Evolutionary conservation across 2,329 filamentous ascomycete species (phyloP).

Genomic region (Verticillium isaacii): DNA sequence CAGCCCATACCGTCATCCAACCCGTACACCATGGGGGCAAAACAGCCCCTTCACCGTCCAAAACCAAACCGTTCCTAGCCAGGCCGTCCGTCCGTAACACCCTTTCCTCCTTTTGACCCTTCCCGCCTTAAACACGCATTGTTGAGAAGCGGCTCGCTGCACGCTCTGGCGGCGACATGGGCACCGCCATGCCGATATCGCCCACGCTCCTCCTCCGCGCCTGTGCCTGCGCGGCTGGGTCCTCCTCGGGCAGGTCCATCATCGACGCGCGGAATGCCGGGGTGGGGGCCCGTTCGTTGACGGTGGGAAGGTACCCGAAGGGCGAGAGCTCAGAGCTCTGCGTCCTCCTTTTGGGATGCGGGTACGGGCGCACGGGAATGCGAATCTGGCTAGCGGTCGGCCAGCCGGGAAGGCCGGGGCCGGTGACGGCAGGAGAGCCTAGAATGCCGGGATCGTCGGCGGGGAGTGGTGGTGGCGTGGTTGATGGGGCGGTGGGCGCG

Average conservation of each 20-base stretch:
- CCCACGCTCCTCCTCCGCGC: neutral
- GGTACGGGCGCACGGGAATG: slow-evolving; percentile 24
- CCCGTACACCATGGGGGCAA: neutral
- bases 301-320: slow-evolving; percentile 11
- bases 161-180: neutral
- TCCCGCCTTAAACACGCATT: neutral
- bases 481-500: neutral
- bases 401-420: neutral
- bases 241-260: neutral
- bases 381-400: slow-evolving; percentile 16
- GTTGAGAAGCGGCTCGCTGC: neutral
- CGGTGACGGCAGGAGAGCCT: neutral
- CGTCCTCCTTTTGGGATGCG: slow-evolving; percentile 12
- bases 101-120: neutral
- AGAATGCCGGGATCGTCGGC: neutral
- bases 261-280: neutral
- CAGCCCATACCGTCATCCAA: neutral
- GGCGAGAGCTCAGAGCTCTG: slow-evolving; percentile 8
- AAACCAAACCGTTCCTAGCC: neutral
- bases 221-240: neutral
- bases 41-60: neutral
- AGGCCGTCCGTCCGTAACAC: neutral
- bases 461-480: neutral
- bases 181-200: neutral
- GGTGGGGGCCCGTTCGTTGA: neutral